Evolutionary conservation across 441 rosid species (phyloP), one percentile per base, ranked within the genome.

Genomic region (Euphorbia schlechtendalii): DNA sequence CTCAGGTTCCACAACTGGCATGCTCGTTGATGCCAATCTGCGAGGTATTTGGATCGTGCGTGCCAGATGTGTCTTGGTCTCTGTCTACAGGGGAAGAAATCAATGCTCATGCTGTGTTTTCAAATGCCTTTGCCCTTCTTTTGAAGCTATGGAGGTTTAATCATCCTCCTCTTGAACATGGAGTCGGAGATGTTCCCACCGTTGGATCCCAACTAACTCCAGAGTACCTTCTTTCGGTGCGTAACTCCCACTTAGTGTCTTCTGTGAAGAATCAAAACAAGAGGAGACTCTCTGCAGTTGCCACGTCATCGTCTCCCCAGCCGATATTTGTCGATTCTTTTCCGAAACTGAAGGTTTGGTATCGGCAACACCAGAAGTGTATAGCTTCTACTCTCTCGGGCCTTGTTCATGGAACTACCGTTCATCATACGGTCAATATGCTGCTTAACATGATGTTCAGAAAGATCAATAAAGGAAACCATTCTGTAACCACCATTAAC

Each of bases 401-500:
- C 66, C 95, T 91, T 67, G 86, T 73, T 69, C 80, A 78, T 45
- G 99, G 98, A 68, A 88, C 92, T 59, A 73, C 90, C 32, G 96
- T 91, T 76, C 95, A 91, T 82, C 96, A 84, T 72, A 85, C 82
- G 68, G 98, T 84, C 69, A 91, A 95, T 73, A 76, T 83, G 53
- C 96, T 95, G 54, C 93, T 95, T 59, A 77, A 73, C 79, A 83
- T 86, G 96, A 95, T 95, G 99, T 86, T 86, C 83, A 87, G 87
- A 78, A 95, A 89, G 84, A 76, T 89, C 51, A 77, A 69, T 76
- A 83, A 77, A 76, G 83, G 84, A 61, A 81, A 81, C 73, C 90
- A 83, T 63, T 73, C 96, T 27, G 67, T 83, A 52, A 79, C 86
- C 67, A 68, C 86, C 62, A 84, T 84, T 72, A 80, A 88, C 76